A percentile compares a stretch with the other conserved stretches of the same genome.
phyloP scores from a whole-genome alignment of 2,329 filamentous ascomycete genomes.

The Botrytis cinerea region DNA sequence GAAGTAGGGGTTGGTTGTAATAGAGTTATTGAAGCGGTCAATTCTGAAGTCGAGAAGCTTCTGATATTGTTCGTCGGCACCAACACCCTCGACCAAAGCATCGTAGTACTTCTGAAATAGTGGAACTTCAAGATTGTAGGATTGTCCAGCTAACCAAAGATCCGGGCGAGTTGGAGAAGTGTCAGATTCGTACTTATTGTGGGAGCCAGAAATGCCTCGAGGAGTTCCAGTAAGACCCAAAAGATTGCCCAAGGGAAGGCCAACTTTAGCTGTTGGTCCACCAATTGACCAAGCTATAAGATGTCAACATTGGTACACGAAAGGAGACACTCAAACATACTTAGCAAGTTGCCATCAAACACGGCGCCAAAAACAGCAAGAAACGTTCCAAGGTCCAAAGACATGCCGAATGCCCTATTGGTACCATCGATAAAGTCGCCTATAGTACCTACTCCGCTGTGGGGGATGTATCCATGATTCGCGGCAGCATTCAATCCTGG shows the following conservation, averaged over 20 bases:
- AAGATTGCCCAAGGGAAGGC: slow-evolving; percentile 32
- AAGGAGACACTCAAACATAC: not conserved
- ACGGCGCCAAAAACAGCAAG: slow-evolving; percentile 15
- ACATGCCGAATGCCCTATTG: slow-evolving; percentile 17
- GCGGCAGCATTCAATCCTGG: slow-evolving; percentile 47
- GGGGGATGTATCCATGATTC: slow-evolving; percentile 47
- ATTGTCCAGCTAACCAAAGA: slow-evolving; percentile 37
- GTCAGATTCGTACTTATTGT: slow-evolving; percentile 56
- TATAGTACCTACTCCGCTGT: slow-evolving; percentile 40
- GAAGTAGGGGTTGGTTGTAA: slow-evolving; percentile 50
- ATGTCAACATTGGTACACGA: not conserved
- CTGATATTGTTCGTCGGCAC: slow-evolving; percentile 15
- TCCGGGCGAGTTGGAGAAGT: slow-evolving; percentile 53
- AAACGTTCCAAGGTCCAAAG: slow-evolving; percentile 9
- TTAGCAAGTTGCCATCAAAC: not conserved
- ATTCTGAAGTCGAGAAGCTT: slow-evolving; percentile 10
- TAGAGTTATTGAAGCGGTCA: slow-evolving; percentile 9
- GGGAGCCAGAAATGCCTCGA: slow-evolving; percentile 49
- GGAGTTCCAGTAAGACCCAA: slow-evolving; percentile 42
- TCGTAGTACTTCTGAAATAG: slow-evolving; percentile 20
- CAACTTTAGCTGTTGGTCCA: slow-evolving; percentile 7
- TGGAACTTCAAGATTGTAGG: slow-evolving; percentile 9
- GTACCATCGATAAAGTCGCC: slow-evolving; percentile 40
- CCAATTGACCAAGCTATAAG: slow-evolving; percentile 8
- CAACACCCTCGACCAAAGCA: slow-evolving; percentile 12